Evolutionary conservation across 2,329 filamentous ascomycete genomes (phyloP), one percentile per base, ranked within the genome.

Genomic region (Fusarium aywerte): DNA sequence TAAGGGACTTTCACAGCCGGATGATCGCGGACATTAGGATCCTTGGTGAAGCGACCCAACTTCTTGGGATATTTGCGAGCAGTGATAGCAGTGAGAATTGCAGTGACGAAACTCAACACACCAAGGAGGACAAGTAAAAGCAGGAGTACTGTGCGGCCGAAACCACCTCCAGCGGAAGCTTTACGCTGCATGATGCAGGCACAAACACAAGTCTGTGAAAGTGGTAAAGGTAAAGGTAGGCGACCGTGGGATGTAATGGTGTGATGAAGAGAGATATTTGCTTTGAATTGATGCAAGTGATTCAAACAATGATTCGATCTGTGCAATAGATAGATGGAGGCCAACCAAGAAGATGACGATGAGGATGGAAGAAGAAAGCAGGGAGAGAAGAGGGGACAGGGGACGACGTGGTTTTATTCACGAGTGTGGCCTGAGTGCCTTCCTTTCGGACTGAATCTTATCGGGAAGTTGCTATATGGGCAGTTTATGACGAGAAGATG

Each of bases 21-120:
- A 9, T 27, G 25, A 7, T 27, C 25, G 10, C 25, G 25, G n/a
- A n/a, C n/a, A n/a, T n/a, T n/a, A 27, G 25, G 7, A 27, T 7
- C 25, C 10, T 27, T 27, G 25, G 20, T 16, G 36, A n/a, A 38
- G 23, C 10, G 4, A 18, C 12, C 20, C 32, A 36, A 31, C 16
- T 13, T 49, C 18, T 16, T 13, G 10, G 16, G 5, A 18, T 36
- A 58, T 7, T 36, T 16, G 20, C 25, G 15, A 13, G 69, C 51
- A 35, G 70, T 44, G 25, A 66, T 25, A 9, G 58, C 21, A 15
- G 65, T 52, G 33, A 74, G 38, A 27, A 69, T 33, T 51, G 68
- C 43, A 40, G 75, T 70, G 39, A 65, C 11, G n/a, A 74, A 47
- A 48, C 70, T 74, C 42, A 45, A 42, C 10, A 73, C 1, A 35